Percentiles rank a stretch among this genome's conserved stretches.
Evolutionary conservation across 352 stramenopile species (phyloP).

Genomic region (Phytophthora hibernalis): DNA sequence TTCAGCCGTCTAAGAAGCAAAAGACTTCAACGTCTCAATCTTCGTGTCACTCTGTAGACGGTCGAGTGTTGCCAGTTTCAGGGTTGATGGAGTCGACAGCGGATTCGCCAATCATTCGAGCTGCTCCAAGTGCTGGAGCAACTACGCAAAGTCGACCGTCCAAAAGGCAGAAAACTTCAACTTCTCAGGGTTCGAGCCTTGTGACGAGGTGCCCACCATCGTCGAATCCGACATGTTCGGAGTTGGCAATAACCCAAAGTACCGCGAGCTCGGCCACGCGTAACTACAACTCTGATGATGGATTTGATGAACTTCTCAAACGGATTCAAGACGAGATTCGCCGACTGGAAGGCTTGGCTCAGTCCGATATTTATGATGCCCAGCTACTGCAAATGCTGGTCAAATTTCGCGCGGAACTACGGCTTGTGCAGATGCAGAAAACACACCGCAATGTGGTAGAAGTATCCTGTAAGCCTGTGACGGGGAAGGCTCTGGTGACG

Average conservation of each 20-base stretch:
- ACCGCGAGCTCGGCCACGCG: neutral
- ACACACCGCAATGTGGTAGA: slow-evolving; percentile 8
- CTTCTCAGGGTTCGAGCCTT: slow-evolving; percentile 7
- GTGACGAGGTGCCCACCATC: slow-evolving; percentile 2
- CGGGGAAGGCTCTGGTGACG: slow-evolving; percentile 14
- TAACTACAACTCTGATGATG: neutral
- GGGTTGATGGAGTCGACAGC: neutral
- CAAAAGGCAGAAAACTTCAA: neutral
- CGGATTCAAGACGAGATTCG: slow-evolving; percentile 41
- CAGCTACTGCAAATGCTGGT: slow-evolving; percentile 43
- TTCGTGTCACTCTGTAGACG: neutral
- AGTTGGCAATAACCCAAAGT: slow-evolving; percentile 17
- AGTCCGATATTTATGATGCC: slow-evolving; percentile 36
- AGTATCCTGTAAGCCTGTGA: slow-evolving; percentile 5
- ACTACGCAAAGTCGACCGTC: neutral
- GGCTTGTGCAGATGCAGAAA: slow-evolving; percentile 28
- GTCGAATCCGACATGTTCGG: slow-evolving; percentile 8
- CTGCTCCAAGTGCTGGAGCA: neutral
- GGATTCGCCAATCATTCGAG: too few relatives aligned
- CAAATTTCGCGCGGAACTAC: slow-evolving; percentile 45
- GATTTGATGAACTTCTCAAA: slow-evolving; percentile 21
- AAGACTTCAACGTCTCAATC: slow-evolving; percentile 6
- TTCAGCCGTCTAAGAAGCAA: slow-evolving; percentile 20
- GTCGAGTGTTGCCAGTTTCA: neutral
- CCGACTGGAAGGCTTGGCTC: slow-evolving; percentile 17